Conservation (phyloP, 2,329 filamentous ascomycete species). For the Lomentospora prolificans region DNA sequence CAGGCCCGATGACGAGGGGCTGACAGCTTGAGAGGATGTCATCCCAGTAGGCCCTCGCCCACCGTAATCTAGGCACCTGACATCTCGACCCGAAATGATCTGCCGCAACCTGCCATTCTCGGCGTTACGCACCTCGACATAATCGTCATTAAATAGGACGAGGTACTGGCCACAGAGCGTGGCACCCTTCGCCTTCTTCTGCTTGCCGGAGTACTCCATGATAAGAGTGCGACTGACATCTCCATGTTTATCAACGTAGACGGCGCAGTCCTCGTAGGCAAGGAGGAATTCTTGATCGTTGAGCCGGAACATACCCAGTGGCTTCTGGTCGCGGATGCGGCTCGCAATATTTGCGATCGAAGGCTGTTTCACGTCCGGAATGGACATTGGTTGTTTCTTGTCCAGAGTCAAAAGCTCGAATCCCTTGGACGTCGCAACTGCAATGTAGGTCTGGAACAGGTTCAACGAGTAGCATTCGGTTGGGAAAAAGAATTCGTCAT, state of each 20-base stretch:
- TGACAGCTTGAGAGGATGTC: slow-evolving; percentile 22
- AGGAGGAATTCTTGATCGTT: slow-evolving; percentile 88
- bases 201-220: slow-evolving; percentile 96
- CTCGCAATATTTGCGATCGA: slow-evolving; percentile 77
- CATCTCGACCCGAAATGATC: slow-evolving; percentile 85
- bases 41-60: slow-evolving; percentile 51
- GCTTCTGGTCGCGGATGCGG: slow-evolving; percentile 72
- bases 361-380: slow-evolving; percentile 73
- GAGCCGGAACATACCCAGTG: slow-evolving; percentile 92
- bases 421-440: slow-evolving; percentile 81
- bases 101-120: slow-evolving; percentile 90
- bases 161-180: slow-evolving; percentile 89
- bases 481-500: slow-evolving; percentile 97
- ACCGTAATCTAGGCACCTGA: slow-evolving; percentile 83
- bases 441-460: slow-evolving; percentile 88
- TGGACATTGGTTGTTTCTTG: slow-evolving; percentile 91
- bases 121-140: slow-evolving; percentile 93
- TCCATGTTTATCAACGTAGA: slow-evolving; percentile 97
- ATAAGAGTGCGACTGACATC: slow-evolving; percentile 89
- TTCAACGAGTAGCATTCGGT: slow-evolving; percentile 92
- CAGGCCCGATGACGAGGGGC: slow-evolving; percentile 4
- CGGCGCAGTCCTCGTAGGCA: slow-evolving; percentile 89
- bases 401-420: slow-evolving; percentile 95
- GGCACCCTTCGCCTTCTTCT: slow-evolving; percentile 66
- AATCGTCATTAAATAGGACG: slow-evolving; percentile 88